Conservation (phyloP, 148 eudicot genomes). For the Silene conica region DNA sequence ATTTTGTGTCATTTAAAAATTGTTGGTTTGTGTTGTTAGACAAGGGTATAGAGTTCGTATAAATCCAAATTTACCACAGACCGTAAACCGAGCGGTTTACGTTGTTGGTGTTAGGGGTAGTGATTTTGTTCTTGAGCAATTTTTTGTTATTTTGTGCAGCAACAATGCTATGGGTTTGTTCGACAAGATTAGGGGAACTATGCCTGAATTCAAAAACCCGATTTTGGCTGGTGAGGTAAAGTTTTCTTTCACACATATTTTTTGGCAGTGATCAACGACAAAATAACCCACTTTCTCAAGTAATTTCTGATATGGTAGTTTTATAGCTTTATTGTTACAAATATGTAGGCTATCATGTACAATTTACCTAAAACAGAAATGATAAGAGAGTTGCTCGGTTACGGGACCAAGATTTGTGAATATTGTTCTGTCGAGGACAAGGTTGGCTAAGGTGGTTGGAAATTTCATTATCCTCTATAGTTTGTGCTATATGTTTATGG, state of each 20-base stretch:
- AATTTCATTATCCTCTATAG: conserved; percentile 13
- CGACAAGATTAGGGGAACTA: conserved; percentile 55
- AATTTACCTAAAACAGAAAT: conserved; percentile 80
- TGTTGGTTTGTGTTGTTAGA: too few species aligned
- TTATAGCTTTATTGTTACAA: too few species aligned
- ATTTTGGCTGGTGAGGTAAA: conserved; percentile 73
- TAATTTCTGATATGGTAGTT: too few species aligned
- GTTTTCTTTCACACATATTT: neutral
- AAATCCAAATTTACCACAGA: too few species aligned
- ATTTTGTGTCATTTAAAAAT: too few species aligned
- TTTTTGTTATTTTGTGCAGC: conserved; percentile 39
- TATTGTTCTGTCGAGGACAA: conserved; percentile 53
- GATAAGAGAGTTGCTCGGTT: conserved; percentile 59
- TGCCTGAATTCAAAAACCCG: conserved; percentile 60
- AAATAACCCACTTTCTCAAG: too few species aligned
- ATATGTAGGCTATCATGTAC: conserved; percentile 76
- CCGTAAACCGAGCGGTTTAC: too few species aligned
- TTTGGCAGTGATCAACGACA: too few species aligned
- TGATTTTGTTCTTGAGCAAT: too few species aligned
- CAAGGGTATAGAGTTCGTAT: too few species aligned
- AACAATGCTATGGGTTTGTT: conserved; percentile 93
- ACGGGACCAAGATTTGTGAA: conserved; percentile 97
- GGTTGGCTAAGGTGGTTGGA: conserved; percentile 78
- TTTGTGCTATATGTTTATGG: too few species aligned
- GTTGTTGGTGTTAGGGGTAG: too few species aligned